phyloP scores from a whole-genome alignment of 208 protist genomes.

The Trichomonas gallinae region DNA sequence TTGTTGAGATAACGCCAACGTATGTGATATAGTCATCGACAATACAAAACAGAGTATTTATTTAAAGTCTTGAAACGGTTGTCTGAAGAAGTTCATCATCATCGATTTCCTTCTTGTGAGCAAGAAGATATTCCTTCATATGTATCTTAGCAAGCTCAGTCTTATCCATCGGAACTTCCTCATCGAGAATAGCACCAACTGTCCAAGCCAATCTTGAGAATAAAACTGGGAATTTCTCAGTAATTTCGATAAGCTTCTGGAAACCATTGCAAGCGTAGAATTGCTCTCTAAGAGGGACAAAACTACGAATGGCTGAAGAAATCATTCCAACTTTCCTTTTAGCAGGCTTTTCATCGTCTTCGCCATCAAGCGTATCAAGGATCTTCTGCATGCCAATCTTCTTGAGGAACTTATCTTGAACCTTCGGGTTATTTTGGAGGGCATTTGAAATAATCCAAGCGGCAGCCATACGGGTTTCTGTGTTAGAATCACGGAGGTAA shows the following conservation, averaged over 20 bases:
- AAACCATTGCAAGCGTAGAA: background rate
- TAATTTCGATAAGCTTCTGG: background rate
- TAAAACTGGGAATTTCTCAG: background rate
- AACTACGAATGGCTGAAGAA: background rate
- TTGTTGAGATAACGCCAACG: no score
- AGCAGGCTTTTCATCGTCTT: background rate
- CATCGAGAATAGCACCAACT: background rate
- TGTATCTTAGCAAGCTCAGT: background rate
- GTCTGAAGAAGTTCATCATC: background rate
- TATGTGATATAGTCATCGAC: no score
- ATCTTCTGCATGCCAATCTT: background rate
- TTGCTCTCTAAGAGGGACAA: background rate
- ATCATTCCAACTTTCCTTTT: background rate
- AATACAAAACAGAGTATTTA: no score
- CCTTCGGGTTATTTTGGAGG: background rate
- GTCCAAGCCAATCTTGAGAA: background rate
- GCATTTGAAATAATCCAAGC: conserved; percentile 6
- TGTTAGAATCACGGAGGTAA: background rate
- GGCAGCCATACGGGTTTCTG: background rate
- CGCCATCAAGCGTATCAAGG: background rate
- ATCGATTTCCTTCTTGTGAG: background rate
- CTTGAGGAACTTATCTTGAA: background rate
- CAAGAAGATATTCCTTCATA: background rate
- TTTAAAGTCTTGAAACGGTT: background rate
- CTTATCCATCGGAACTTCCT: background rate